A percentile compares a stretch with the other conserved stretches of the same genome.
Conservation (phyloP, 2,329 filamentous ascomycete species). For the Phialemonium atrogriseum region DNA sequence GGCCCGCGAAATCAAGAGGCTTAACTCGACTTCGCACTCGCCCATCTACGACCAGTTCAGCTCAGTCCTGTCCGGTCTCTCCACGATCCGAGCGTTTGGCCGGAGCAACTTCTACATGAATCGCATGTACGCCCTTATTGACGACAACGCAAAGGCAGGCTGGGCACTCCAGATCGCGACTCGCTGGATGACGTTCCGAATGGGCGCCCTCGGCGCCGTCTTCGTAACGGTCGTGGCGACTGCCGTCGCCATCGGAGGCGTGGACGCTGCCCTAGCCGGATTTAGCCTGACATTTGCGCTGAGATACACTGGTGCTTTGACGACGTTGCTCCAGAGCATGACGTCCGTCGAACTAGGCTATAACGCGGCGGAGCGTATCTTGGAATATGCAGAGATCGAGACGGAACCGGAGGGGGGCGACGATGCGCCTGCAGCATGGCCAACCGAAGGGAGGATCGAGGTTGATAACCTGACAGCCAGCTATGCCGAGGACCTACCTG, state of each 20-base stretch:
- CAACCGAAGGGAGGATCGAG: conserved; percentile 27
- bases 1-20: conserved; percentile 30
- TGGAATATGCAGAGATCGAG: conserved; percentile 32
- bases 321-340: conserved; percentile 24
- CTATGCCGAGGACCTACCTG: conserved; percentile 26
- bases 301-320: conserved; percentile 24
- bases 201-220: conserved; percentile 28
- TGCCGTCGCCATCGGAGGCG: conserved; percentile 24
- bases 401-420: conserved; percentile 25
- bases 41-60: conserved; percentile 34
- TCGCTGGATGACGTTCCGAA: conserved; percentile 28
- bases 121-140: conserved; percentile 23
- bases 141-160: conserved; percentile 20
- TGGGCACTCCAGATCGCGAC: conserved; percentile 23
- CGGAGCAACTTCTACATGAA: conserved; percentile 26
- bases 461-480: conserved; percentile 27
- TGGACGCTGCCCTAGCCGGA: conserved; percentile 29
- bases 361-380: conserved; percentile 32
- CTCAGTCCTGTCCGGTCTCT: conserved; percentile 29
- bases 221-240: conserved; percentile 28
- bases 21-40: conserved; percentile 30
- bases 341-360: conserved; percentile 30
- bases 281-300: conserved; percentile 32
- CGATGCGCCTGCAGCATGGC: conserved; percentile 31
- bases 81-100: conserved; percentile 31